Evolutionary conservation across 768 basidiomycete species (phyloP), one percentile per base, ranked within the genome.

Genomic region (Amanita inopinata): DNA sequence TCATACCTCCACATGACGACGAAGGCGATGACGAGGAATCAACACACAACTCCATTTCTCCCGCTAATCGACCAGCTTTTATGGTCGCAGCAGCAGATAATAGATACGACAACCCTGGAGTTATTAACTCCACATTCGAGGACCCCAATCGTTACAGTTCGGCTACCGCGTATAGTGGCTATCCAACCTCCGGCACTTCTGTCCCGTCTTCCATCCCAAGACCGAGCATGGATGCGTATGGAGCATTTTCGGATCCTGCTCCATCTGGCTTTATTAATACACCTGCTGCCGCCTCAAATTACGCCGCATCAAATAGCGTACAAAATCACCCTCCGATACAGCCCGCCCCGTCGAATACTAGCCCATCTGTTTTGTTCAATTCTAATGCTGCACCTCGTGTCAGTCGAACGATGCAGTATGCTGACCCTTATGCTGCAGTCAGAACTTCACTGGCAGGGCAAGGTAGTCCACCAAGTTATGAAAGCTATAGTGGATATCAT

Each of bases 381-480:
- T 59, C 59, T 46, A 68, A 73, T 45, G 57, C 66, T 23, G 66
- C 62, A 1, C 73, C 76, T 12, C 73, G 78, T 19, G 66, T 91
- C 28, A 91, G 88, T 60, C 65, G 89, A 57, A 93, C 91, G 41
- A 92, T 94, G 90, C 88, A 92, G 58, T 87, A 90, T 53, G 88
- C 87, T 17, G 83, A 91, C 54, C 88, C 88, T 6, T 91, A 90
- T 54, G 83, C 86, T 9, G 82, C 81, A 8, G 84, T 90, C 25
- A 71, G 84, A 12, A 80, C 81, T 5, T 68, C 71, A 3, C 59
- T 84, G 44, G 63, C 60, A 30, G 59, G 58, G 22, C 56, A 47
- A 20, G 49, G 37, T 5, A 43, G 49, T 28, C 69, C 73, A 6
- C 75, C 75, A 10, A 68, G 67, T 46, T 78, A 78, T 56, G 75